Base-by-base conservation (phyloP, 805 yeast genomes). In the Spathaspora passalidarum region DNA sequence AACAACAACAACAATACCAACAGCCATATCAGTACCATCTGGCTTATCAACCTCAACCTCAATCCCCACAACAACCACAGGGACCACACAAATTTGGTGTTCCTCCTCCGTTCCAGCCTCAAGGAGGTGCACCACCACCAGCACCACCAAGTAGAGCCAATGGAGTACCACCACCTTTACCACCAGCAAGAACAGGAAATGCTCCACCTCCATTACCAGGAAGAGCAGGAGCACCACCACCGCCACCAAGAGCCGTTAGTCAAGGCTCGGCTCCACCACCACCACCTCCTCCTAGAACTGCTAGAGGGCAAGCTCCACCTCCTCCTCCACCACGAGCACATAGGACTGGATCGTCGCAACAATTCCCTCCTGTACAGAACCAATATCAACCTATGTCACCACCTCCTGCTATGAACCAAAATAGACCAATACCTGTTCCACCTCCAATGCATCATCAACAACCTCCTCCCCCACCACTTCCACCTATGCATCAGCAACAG, bases 231-330 rank as follows among this genome's bases (percentile, higher is more conserved):
- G 61, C 66, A 2, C 69, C 69, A 14, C 65, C 66, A 2, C 68
- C 69, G 3, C 69, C 69, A 11, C 57, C 66, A 21, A 51, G 68
- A 45, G 55, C 57, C 6, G 45, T 56, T 3, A 19, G 20, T 35
- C 38, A 35, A 44, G 50, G 48, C 34, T 57, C 58, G 2, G 59
- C 53, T 8, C 60, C 58, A 22, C 58, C 62, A 16, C 57, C 58
- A 18, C 56, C 58, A 19, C 63, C 61, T 7, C 51, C 59, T 9
- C 61, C 66, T 8, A 44, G 50, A 39, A 29, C 45, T 41, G 51
- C 37, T 50, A 54, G 40, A 48, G 52, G 45, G 32, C 43, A 53
- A 4, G 48, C 62, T 7, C 62, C 67, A 13, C 63, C 64, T 4
- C 62, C 64, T 21, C 59, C 63, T 13, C 61, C 59, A 3, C 50